phyloP scores from a whole-genome alignment of 2,329 filamentous ascomycete genomes.

The Fusarium brachygibbosum region DNA sequence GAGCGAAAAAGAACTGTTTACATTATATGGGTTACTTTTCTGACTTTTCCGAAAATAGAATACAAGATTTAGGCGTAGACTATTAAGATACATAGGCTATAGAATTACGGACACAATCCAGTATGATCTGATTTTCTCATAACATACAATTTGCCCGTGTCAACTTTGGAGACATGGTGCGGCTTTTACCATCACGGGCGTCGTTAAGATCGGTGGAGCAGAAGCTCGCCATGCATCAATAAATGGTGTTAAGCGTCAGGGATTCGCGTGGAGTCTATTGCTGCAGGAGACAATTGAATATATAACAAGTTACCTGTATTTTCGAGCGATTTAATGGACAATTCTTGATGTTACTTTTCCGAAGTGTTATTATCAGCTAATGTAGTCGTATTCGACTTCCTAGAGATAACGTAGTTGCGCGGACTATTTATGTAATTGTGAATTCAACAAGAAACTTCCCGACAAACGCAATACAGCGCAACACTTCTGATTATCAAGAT shows the following conservation, averaged over 20 bases:
- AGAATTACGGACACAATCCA: neutral
- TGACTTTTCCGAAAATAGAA: conserved; percentile 9
- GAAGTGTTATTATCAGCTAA: neutral
- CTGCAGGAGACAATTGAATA: conserved; percentile 16
- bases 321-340: conserved; percentile 22
- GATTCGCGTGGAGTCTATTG: conserved; percentile 30
- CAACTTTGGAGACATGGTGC: conserved; percentile 27
- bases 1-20: neutral
- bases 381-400: neutral
- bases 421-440: conserved; percentile 35
- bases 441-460: conserved; percentile 7
- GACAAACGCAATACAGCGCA: neutral
- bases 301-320: conserved; percentile 2
- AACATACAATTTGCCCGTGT: conserved; percentile 3
- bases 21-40: conserved; percentile 1
- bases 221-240: conserved; percentile 22
- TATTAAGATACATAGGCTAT: conserved; percentile 1
- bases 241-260: conserved; percentile 28
- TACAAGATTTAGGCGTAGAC: conserved; percentile 8
- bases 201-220: conserved; percentile 36
- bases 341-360: neutral
- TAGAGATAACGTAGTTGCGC: conserved; percentile 16
- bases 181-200: conserved; percentile 22
- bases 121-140: conserved; percentile 36
- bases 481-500: conserved; percentile 26